Conservation (phyloP, 371 early-diverging fungal genomes). For the Capillidium heterosporum region DNA sequence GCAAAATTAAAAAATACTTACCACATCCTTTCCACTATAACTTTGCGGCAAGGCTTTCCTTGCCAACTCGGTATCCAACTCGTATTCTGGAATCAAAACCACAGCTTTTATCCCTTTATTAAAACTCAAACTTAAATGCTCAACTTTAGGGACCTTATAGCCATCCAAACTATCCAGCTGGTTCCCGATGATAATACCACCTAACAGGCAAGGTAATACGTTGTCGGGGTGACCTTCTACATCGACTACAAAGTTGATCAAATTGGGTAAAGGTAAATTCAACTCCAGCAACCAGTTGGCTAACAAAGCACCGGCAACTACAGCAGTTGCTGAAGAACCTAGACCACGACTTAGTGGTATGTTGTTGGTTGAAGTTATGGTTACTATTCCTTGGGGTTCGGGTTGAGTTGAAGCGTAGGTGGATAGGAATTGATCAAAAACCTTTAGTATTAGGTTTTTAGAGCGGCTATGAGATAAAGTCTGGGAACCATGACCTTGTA, state of each 20-base stretch:
- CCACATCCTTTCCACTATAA: slow-evolving; percentile 64
- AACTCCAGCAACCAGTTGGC: slow-evolving; percentile 59
- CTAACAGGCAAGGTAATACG: slow-evolving; percentile 79
- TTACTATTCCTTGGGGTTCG: slow-evolving; percentile 9
- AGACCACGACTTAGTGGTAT: slow-evolving; percentile 92
- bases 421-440: slow-evolving; percentile 65
- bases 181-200: slow-evolving; percentile 82
- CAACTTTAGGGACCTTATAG: slow-evolving; percentile 13
- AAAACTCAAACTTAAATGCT: slow-evolving; percentile 45
- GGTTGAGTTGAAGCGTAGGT: slow-evolving; percentile 34
- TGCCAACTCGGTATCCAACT: slow-evolving; percentile 79
- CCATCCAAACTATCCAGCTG: slow-evolving; percentile 24
- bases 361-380: slow-evolving; percentile 41
- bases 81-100: slow-evolving; percentile 76
- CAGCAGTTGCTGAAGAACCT: slow-evolving; percentile 90
- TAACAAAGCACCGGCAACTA: slow-evolving; percentile 80
- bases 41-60: slow-evolving; percentile 63
- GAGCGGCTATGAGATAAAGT: slow-evolving; percentile 57
- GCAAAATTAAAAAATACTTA: slow-evolving; percentile 19
- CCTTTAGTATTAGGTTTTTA: slow-evolving; percentile 77
- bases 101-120: slow-evolving; percentile 54
- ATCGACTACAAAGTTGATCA: slow-evolving; percentile 71
- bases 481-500: slow-evolving; percentile 48
- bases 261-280: slow-evolving; percentile 36
- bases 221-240: slow-evolving; percentile 96